phyloP scores from a whole-genome alignment of 2,329 filamentous ascomycete genomes.

The Ophiostoma montium region DNA sequence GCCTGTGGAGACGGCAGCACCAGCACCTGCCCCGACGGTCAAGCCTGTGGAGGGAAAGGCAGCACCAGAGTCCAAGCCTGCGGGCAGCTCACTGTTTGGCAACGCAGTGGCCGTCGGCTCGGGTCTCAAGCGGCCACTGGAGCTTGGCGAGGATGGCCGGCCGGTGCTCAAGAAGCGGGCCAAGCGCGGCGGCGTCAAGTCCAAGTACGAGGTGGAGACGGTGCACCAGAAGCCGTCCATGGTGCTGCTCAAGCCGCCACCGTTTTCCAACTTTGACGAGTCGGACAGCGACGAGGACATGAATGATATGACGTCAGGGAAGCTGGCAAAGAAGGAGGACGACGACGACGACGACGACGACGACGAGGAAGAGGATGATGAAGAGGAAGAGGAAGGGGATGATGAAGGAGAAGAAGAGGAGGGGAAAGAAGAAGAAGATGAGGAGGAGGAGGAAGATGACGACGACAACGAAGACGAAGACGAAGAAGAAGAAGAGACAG shows the following conservation, averaged over 20 bases:
- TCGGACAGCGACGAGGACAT: constrained; percentile 9
- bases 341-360: constrained; percentile 20
- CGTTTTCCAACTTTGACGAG: not conserved
- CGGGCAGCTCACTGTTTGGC: constrained; percentile 7
- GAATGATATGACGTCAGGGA: constrained; percentile 7
- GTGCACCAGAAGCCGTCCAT: constrained; percentile 38
- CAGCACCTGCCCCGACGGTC: not conserved
- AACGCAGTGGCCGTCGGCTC: constrained; percentile 38
- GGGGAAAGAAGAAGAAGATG: constrained; percentile 18
- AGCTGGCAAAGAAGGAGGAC: constrained; percentile 13
- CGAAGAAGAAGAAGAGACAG: constrained; percentile 17
- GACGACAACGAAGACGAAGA: constrained; percentile 22
- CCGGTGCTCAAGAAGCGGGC: constrained; percentile 76
- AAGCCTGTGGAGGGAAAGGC: not conserved
- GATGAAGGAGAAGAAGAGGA: constrained; percentile 13
- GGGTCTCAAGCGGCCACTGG: constrained; percentile 76
- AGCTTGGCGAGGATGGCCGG: constrained; percentile 62
- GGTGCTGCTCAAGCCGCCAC: constrained; percentile 20
- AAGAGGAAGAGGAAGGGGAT: constrained; percentile 22
- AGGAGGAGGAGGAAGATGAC: constrained; percentile 11
- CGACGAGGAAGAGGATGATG: constrained; percentile 19
- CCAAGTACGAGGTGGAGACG: constrained; percentile 63
- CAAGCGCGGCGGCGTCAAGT: constrained; percentile 48
- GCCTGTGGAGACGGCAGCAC: not conserved
- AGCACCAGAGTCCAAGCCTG: not conserved